Conservation (phyloP, 2,329 filamentous ascomycete genomes). For the Xenosphaeropsis pyriputrescens region DNA sequence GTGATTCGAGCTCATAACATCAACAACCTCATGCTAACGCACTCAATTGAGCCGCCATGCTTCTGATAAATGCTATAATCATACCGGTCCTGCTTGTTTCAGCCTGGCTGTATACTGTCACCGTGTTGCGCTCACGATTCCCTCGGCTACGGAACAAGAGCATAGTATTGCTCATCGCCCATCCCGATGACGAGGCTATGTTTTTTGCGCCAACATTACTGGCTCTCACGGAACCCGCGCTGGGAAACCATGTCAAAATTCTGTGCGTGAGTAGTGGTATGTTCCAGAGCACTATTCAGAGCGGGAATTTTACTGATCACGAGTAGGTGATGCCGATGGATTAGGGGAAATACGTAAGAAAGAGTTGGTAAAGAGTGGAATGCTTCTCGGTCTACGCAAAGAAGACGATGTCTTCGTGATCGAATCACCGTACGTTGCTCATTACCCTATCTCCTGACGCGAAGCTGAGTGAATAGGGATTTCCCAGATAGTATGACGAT, state of each 20-base stretch:
- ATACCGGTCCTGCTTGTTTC: slow-evolving; percentile 24
- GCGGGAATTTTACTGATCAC: slow-evolving; percentile 6
- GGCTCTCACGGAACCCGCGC: slow-evolving; percentile 63
- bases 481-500: slow-evolving; percentile 85
- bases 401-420: slow-evolving; percentile 77
- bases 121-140: slow-evolving; percentile 29
- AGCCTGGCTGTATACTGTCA: slow-evolving; percentile 20
- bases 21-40: no score
- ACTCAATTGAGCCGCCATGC: no score
- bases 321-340: slow-evolving; percentile 66
- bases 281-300: slow-evolving; percentile 2
- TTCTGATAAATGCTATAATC: slow-evolving; percentile 7
- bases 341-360: slow-evolving; percentile 70
- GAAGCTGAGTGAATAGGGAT: slow-evolving; percentile 24
- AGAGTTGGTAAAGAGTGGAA: slow-evolving; percentile 70
- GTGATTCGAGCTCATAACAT: no score
- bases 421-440: slow-evolving; percentile 47
- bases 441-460: slow-evolving; percentile 1
- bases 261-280: slow-evolving; percentile 77
- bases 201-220: slow-evolving; percentile 89
- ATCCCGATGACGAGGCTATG: slow-evolving; percentile 98
- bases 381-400: slow-evolving; percentile 57
- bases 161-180: slow-evolving; percentile 85
- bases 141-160: slow-evolving; percentile 66
- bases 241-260: slow-evolving; percentile 87